Evolutionary conservation across 768 basidiomycete genomes (phyloP).

Genomic region (Imleria badia): DNA sequence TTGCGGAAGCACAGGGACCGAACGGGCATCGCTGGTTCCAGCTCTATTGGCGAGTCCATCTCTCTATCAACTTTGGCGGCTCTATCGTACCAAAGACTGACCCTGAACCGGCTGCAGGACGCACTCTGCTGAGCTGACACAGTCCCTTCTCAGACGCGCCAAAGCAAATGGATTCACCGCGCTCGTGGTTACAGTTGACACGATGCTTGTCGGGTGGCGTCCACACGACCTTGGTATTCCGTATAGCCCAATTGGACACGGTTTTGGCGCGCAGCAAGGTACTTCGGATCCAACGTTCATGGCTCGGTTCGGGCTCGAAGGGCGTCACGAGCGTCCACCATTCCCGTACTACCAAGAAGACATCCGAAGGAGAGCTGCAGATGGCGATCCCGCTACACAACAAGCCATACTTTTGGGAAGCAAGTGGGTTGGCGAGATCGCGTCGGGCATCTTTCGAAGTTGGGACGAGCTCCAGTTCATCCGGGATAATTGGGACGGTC

Average conservation of each 20-base stretch:
- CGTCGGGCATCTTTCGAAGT: conserved; percentile 39
- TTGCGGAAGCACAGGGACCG: conserved; percentile 45
- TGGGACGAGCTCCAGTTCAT: conserved; percentile 50
- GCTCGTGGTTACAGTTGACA: conserved; percentile 48
- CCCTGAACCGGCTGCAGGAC: conserved; percentile 32
- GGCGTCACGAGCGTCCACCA: conserved; percentile 27
- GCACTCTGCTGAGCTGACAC: conserved; percentile 35
- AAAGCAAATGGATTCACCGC: conserved; percentile 42
- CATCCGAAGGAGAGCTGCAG: conserved; percentile 21
- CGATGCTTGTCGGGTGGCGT: conserved; percentile 44
- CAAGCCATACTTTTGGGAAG: conserved; percentile 32
- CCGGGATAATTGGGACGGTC: conserved; percentile 48
- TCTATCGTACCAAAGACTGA: not conserved
- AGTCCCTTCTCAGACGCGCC: conserved; percentile 43
- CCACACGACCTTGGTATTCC: conserved; percentile 41
- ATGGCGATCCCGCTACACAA: conserved; percentile 34
- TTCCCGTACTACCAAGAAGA: conserved; percentile 38
- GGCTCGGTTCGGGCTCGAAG: conserved; percentile 31
- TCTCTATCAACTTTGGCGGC: not conserved
- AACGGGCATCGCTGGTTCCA: conserved; percentile 49
- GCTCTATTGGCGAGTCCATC: conserved; percentile 39
- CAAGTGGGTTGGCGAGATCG: conserved; percentile 39
- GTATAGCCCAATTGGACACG: conserved; percentile 39
- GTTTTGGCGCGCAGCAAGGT: conserved; percentile 41
- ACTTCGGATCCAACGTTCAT: conserved; percentile 50